Conservation (phyloP, 805 yeast species). For the Candida bentonensis region DNA sequence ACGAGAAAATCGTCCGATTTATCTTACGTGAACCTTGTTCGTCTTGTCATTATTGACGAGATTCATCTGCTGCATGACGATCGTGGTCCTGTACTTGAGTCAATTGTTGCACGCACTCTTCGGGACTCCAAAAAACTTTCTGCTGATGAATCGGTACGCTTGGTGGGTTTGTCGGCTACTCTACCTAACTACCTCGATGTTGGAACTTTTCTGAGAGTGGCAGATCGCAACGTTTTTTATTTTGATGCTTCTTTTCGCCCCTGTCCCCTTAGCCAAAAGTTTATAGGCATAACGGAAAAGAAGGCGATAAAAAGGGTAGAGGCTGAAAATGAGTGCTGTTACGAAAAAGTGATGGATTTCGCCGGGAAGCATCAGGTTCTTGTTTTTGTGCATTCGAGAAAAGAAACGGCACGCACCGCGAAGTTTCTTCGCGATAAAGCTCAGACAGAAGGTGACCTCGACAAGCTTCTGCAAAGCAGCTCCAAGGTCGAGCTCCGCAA, state of each 20-base stretch:
- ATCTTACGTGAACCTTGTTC: constrained; percentile 49
- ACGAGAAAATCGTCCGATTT: constrained; percentile 68
- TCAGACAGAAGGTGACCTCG: constrained; percentile 37
- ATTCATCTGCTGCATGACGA: constrained; percentile 85
- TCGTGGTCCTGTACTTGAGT: constrained; percentile 89
- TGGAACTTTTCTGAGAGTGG: constrained; percentile 63
- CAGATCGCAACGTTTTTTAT: constrained; percentile 44
- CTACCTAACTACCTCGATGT: constrained; percentile 83
- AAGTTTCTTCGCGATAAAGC: constrained; percentile 52
- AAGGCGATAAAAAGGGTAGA: constrained; percentile 61
- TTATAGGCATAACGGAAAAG: constrained; percentile 75
- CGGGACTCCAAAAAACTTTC: constrained; percentile 27
- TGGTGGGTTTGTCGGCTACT: constrained; percentile 86
- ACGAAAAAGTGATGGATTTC: constrained; percentile 57
- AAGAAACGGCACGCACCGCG: constrained; percentile 81
- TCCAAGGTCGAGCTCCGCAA: constrained; percentile 31
- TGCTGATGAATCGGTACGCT: constrained; percentile 39
- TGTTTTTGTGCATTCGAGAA: constrained; percentile 86
- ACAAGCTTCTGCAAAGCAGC: constrained; percentile 22
- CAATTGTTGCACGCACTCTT: constrained; percentile 65
- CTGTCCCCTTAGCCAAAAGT: constrained; percentile 81
- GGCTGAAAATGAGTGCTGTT: constrained; percentile 86
- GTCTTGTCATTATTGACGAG: constrained; percentile 75
- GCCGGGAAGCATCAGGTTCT: constrained; percentile 64
- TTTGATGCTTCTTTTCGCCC: constrained; percentile 82